Evolutionary conservation across 805 yeast genomes (phyloP).

Genomic region (Ogataea philodendri): DNA sequence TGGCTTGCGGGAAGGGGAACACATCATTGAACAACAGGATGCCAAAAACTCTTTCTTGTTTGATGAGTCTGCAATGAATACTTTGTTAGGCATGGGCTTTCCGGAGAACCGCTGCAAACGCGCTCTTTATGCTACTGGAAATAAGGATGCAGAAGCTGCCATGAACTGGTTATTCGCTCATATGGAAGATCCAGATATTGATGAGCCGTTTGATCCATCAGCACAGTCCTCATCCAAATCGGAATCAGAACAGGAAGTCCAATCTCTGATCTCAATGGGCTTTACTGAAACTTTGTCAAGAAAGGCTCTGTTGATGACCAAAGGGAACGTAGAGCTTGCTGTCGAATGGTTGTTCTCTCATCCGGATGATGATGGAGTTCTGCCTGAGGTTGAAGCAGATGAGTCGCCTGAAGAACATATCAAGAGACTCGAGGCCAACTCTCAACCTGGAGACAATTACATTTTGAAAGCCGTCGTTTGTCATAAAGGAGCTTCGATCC

Average conservation of each 20-base stretch:
- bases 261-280: conserved; percentile 71
- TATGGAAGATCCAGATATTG: conserved; percentile 80
- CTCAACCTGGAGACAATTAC: conserved; percentile 33
- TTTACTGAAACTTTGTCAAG: conserved; percentile 61
- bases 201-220: conserved; percentile 49
- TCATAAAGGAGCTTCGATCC: conserved; percentile 86
- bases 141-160: conserved; percentile 62
- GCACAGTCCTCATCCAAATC: conserved; percentile 8
- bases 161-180: conserved; percentile 90
- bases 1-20: conserved; percentile 43
- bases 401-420: conserved; percentile 11
- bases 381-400: conserved; percentile 30
- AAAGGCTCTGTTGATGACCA: conserved; percentile 64
- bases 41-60: conserved; percentile 49
- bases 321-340: conserved; percentile 67
- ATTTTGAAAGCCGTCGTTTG: conserved; percentile 65
- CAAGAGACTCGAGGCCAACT: conserved; percentile 10
- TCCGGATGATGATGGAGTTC: conserved; percentile 72
- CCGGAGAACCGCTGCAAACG: conserved; percentile 59
- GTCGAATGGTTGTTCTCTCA: conserved; percentile 88
- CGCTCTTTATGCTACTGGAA: conserved; percentile 74
- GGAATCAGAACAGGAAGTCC: conserved; percentile 42
- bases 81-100: conserved; percentile 84
- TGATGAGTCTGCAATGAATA: conserved; percentile 50
- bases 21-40: conserved; percentile 32